Conservation (phyloP, 352 stramenopile genomes). For the Globisporangium cystogenes region DNA sequence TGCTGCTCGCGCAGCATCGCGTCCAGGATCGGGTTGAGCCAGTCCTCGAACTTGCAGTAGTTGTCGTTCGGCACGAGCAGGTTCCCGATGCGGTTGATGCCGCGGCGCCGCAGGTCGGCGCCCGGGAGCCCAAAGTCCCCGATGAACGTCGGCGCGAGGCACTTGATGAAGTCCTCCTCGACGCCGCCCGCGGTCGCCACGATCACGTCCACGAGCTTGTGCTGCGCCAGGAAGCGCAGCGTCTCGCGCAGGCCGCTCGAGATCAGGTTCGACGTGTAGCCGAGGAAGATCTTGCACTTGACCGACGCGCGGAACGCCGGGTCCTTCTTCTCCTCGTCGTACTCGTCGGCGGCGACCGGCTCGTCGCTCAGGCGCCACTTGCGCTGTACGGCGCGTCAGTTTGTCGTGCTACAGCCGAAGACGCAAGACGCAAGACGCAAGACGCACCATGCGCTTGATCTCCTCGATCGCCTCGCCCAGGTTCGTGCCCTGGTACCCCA, state of each 20-base stretch:
- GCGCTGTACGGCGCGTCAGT: slow-evolving; percentile 32
- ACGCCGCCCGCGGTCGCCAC: slow-evolving; percentile 91
- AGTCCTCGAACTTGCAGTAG: slow-evolving; percentile 99
- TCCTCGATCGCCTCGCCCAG: slow-evolving; percentile 96
- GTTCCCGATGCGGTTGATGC: slow-evolving; percentile 99
- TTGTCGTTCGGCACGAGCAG: slow-evolving; percentile 99
- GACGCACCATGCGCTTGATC: slow-evolving; percentile 95
- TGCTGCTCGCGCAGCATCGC: slow-evolving; percentile 98
- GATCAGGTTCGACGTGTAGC: slow-evolving; percentile 99
- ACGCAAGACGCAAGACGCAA: too few relatives aligned
- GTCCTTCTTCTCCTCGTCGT: slow-evolving; percentile 88
- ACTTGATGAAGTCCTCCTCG: slow-evolving; percentile 99
- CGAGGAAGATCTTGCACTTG: slow-evolving; percentile 99
- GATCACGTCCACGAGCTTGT: slow-evolving; percentile 99
- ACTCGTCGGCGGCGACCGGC: slow-evolving; percentile 87
- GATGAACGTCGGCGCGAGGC: slow-evolving; percentile 97
- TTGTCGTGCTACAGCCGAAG: too few relatives aligned
- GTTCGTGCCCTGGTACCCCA: slow-evolving; percentile 97
- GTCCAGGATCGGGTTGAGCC: slow-evolving; percentile 95
- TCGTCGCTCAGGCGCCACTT: slow-evolving; percentile 96
- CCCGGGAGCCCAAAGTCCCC: slow-evolving; percentile 97
- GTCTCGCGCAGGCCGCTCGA: slow-evolving; percentile 97
- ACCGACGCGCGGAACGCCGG: slow-evolving; percentile 67
- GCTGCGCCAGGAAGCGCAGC: slow-evolving; percentile 96
- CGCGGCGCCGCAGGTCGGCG: slow-evolving; percentile 90